phyloP scores from a whole-genome alignment of 805 yeast genomes.

The Cyberlindnera mississippiensis region DNA sequence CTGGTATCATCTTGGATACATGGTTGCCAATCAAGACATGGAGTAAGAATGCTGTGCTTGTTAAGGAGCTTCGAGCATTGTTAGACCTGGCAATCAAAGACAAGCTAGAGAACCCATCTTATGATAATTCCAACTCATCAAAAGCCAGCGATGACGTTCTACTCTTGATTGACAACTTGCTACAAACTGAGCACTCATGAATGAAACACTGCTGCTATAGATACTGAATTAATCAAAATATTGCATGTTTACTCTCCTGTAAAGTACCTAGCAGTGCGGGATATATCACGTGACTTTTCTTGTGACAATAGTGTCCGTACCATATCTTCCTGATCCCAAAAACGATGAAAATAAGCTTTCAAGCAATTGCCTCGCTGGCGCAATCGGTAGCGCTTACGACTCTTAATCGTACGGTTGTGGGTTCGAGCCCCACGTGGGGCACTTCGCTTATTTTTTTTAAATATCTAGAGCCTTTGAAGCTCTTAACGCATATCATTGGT shows the following conservation, averaged over 20 bases:
- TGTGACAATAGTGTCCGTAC: neutral
- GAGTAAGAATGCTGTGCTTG: constrained; percentile 88
- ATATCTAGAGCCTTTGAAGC: no score
- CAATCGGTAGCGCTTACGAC: constrained; percentile 35
- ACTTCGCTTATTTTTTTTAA: constrained; percentile 4
- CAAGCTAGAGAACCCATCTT: constrained; percentile 50
- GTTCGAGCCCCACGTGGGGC: constrained; percentile 30
- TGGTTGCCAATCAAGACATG: constrained; percentile 91
- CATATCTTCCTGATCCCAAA: neutral
- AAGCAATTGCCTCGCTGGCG: constrained; percentile 31
- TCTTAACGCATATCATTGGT: no score
- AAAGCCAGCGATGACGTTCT: constrained; percentile 32
- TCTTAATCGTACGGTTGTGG: constrained; percentile 34
- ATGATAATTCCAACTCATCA: constrained; percentile 19
- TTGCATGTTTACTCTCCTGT: no score
- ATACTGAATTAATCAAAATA: no score
- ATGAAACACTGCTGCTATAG: no score
- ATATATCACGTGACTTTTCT: no score
- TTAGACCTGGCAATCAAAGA: constrained; percentile 65
- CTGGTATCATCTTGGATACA: constrained; percentile 81
- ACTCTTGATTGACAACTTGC: constrained; percentile 33
- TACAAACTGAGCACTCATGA: constrained; percentile 15
- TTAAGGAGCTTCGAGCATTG: constrained; percentile 62
- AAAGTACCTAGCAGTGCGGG: no score
- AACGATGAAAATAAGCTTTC: neutral